Evolutionary conservation across 176 grass and related monocot genomes (phyloP), one percentile per base, ranked within the genome.

Genomic region (Secale cereale): DNA sequence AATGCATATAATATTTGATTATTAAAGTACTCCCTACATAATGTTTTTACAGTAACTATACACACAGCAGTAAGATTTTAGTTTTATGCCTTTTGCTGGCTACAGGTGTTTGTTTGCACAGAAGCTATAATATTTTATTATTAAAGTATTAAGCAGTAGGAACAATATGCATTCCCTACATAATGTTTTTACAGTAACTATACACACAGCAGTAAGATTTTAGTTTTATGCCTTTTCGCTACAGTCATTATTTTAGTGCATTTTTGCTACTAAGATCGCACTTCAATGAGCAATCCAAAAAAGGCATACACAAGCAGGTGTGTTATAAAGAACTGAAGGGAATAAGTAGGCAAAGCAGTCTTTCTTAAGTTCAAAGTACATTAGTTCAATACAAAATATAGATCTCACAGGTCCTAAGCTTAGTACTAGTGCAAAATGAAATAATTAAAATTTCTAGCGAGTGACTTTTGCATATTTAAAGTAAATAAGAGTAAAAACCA

Each of bases 371-470:
- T 35, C 59, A 36, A 83, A 16, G 50, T 82, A 57, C 68, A 48
- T 22, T 48, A 78, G 22, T 56, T 64, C 35, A 72, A 26, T 7
- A 36, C 66, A 76, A 62, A 48, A 50, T 64, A 78, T 54, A 77
- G 77, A 52, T 33, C 79, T 78, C 48, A 57, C 36, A 62, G 37
- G 70, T 76, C 8, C 68, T 71, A 68, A 77, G 65, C 59, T 81
- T 71, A 81, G 22, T 74, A 77, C 60, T 59, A 52, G 57, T 64
- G 25, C 26, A 28, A 71, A 62, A 25, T 77, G 64, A 52, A 77
- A 57, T 17, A 41, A 81, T 32, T 40, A 86, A 45, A 85, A 82
- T 17, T 20, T 72, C 23, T 54, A 77, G 39, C 50, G n/a, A 85
- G 16, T 52, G 48, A 52, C 48, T 2, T 19, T 59, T 59, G 54